Evolutionary conservation across 345 rosid genomes (phyloP), one percentile per base, ranked within the genome.

Genomic region (Eucalyptus urophylla): DNA sequence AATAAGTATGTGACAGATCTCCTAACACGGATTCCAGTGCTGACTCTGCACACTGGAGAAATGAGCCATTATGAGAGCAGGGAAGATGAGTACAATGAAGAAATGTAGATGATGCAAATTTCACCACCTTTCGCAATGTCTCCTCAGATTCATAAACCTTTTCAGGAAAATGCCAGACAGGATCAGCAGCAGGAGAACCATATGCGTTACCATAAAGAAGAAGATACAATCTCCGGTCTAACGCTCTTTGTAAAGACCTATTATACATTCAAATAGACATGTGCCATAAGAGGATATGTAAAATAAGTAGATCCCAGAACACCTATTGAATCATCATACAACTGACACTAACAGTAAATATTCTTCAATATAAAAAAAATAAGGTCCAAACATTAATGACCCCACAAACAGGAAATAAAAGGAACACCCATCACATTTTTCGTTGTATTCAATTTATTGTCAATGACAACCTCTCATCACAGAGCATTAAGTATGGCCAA

Each of bases 151-250:
- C 96, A 6, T 96, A 95, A 49, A 95, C 92, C 91, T 98, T 97
- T 89, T 97, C 97, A 2, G 99, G 99, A 91, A 98, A 97, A 93
- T 97, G 99, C 99, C 99, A 98, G 87, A 92, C 94, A 5, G 97
- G 97, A 87, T 95, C 90, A 89, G 91, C 94, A 83, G 86, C 89
- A 45, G 97, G 92, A 92, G 97, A 93, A 88, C 95, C 95, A 80
- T 80, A 91, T 40, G 95, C 44, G 49, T 94, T 93, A 47, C 99
- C 96, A 86, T 92, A 95, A 85, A 98, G 90, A 90, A 98, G 95
- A 91, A 98, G 99, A 91, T 96, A 98, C 88, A 97, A 91, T 54
- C 97, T 95, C 90, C 95, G 93, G 93, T 97, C 99, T 54, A 98
- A 97, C 87, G 98, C 97, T 93, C 99, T 93, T 90, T 95, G 93